Conservation (phyloP, 148 eudicot species). For the Bassia scoparia region DNA sequence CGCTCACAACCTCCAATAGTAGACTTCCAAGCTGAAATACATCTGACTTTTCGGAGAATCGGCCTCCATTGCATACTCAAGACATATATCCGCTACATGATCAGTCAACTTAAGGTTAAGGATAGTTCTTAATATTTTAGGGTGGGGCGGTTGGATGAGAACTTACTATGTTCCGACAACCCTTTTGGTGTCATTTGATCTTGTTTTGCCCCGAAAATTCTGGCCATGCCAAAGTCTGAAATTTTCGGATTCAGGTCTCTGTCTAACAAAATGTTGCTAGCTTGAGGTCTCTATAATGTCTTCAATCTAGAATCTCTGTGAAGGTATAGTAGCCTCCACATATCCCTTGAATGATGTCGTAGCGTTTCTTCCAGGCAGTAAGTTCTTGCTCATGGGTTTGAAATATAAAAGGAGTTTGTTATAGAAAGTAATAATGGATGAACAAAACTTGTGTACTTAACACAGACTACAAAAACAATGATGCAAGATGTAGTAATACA, state of each 20-base stretch:
- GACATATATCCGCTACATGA: constrained; percentile 53
- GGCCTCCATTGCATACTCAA: constrained; percentile 52
- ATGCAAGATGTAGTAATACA: not conserved
- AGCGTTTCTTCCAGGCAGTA: constrained; percentile 35
- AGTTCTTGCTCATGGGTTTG: constrained; percentile 12
- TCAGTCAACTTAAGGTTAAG: not conserved
- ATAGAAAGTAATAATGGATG: not conserved
- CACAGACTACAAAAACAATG: too few species aligned
- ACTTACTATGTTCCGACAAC: constrained; percentile 31
- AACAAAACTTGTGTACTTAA: too few species aligned
- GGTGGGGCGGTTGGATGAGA: not conserved
- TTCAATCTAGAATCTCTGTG: constrained; percentile 27
- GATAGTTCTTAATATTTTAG: too few species aligned
- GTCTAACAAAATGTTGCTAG: constrained; percentile 27
- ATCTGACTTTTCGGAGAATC: constrained; percentile 50
- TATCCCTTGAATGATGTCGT: constrained; percentile 32
- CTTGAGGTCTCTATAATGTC: constrained; percentile 28
- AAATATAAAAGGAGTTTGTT: not conserved
- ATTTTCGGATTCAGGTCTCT: constrained; percentile 26
- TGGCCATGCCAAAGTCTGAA: constrained; percentile 48
- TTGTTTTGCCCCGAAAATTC: constrained; percentile 28
- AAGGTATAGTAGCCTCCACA: constrained; percentile 29
- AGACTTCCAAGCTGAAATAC: constrained; percentile 48
- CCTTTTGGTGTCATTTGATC: constrained; percentile 32
- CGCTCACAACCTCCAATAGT: constrained; percentile 44